Conservation (phyloP, 805 yeast genomes). For the Saturnispora halmiae region DNA sequence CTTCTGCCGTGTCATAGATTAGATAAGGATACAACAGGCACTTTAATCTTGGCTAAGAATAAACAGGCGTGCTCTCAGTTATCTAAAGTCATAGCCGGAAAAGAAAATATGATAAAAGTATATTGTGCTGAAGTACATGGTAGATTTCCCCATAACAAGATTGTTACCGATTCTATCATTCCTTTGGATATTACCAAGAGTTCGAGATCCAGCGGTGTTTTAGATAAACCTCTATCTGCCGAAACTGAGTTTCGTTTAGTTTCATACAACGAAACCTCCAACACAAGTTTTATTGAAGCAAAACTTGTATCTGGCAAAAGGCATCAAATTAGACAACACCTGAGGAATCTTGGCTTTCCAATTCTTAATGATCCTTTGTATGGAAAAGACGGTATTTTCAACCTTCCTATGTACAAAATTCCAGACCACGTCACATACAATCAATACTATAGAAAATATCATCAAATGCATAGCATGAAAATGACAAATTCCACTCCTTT, state of each 20-base stretch:
- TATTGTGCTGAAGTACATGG: conserved; percentile 36
- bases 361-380: conserved; percentile 28
- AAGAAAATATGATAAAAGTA: conserved; percentile 24
- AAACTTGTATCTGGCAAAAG: conserved; percentile 39
- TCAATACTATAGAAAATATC: conserved; percentile 10
- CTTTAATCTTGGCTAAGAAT: conserved; percentile 35
- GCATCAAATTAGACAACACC: conserved; percentile 48
- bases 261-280: conserved; percentile 20
- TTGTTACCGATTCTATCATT: conserved; percentile 26
- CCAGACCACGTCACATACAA: conserved; percentile 2
- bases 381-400: conserved; percentile 15
- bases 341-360: conserved; percentile 34
- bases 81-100: conserved; percentile 8
- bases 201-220: conserved; percentile 18
- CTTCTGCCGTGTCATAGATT: conserved; percentile 37
- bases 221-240: conserved; percentile 13
- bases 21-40: conserved; percentile 43
- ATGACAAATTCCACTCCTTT: conserved; percentile 10
- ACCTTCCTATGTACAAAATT: neutral
- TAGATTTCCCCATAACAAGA: conserved; percentile 29
- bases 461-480: conserved; percentile 11
- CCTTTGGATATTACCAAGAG: conserved; percentile 20
- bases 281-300: conserved; percentile 36
- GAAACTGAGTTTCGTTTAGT: conserved; percentile 17
- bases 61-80: conserved; percentile 4